Evolutionary conservation across 768 basidiomycete genomes (phyloP).

Genomic region (Tubosaeta brunneosetosa): DNA sequence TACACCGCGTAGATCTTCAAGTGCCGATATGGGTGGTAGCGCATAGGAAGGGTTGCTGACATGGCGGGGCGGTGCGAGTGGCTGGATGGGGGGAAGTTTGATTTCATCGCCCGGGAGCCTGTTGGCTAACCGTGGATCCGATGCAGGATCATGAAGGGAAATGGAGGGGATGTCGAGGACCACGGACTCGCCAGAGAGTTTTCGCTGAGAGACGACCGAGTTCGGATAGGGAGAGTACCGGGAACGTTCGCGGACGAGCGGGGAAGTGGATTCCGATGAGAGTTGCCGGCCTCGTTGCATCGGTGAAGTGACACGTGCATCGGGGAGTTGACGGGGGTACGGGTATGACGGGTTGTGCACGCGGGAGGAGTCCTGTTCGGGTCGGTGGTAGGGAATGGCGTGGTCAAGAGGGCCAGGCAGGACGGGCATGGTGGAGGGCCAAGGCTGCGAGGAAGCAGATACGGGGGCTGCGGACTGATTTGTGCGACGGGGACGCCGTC

Average conservation of each 20-base stretch:
- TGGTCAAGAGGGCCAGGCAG: conserved; percentile 24
- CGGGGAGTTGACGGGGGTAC: conserved; percentile 29
- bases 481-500: conserved; percentile 56
- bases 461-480: conserved; percentile 37
- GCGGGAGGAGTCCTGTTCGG: conserved; percentile 25
- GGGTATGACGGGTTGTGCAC: conserved; percentile 26
- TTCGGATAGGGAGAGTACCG: conserved; percentile 47
- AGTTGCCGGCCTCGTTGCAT: conserved; percentile 29
- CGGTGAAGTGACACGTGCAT: conserved; percentile 26
- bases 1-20: conserved; percentile 58
- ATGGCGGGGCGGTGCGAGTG: conserved; percentile 27
- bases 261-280: conserved; percentile 24
- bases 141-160: conserved; percentile 28
- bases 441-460: conserved; percentile 34
- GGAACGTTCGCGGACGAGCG: conserved; percentile 23
- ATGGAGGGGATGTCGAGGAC: conserved; percentile 35
- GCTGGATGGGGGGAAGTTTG: conserved; percentile 39
- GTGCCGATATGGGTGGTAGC: conserved; percentile 62
- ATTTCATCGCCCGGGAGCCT: conserved; percentile 34
- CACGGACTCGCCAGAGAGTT: conserved; percentile 24
- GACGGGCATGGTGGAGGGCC: conserved; percentile 43
- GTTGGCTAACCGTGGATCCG: conserved; percentile 21
- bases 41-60: conserved; percentile 43
- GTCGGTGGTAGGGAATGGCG: conserved; percentile 20
- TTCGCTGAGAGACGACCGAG: conserved; percentile 22